These are phyloP conservation scores for Coemansia sp. DNA, from an alignment of 192 early-diverging fungal species.

Conservation along the genomic window DNA sequence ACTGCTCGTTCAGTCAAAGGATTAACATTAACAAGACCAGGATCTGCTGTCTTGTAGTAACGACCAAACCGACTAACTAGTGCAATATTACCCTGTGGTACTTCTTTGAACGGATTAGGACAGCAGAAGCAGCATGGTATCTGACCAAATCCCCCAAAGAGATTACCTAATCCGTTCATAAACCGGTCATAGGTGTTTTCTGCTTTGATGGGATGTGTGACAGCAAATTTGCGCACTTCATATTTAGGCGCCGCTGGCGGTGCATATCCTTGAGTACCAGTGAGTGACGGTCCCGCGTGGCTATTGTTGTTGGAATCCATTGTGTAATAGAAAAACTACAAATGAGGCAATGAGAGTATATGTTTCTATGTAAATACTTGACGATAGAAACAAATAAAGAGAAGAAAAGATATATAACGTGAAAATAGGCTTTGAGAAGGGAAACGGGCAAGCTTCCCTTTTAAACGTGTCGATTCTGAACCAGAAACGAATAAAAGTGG, in stretches of 20 bases:
- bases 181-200: slow-evolving; percentile 30
- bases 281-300: slow-evolving; percentile 1
- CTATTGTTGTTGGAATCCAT: slow-evolving; percentile 7
- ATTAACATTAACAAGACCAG: slow-evolving; percentile 58
- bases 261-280: slow-evolving; percentile 9
- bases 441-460: background rate
- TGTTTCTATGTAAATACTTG: background rate
- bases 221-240: slow-evolving; percentile 38
- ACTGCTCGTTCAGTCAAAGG: slow-evolving; percentile 41
- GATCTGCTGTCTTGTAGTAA: slow-evolving; percentile 61
- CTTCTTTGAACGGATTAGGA: slow-evolving; percentile 51
- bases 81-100: slow-evolving; percentile 49
- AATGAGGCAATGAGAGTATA: background rate
- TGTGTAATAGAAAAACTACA: background rate
- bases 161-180: slow-evolving; percentile 39
- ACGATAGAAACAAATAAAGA: background rate
- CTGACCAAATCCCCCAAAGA: slow-evolving; percentile 46
- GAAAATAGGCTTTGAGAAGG: no score
- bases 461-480: background rate
- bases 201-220: slow-evolving; percentile 13
- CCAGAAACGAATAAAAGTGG: background rate
- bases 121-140: slow-evolving; percentile 53
- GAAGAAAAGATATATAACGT: background rate
- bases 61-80: slow-evolving; percentile 52
- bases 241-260: slow-evolving; percentile 18